These are phyloP conservation scores for Lyophyllum semitale DNA, from an alignment of 768 basidiomycete species.

Conservation along the genomic window DNA sequence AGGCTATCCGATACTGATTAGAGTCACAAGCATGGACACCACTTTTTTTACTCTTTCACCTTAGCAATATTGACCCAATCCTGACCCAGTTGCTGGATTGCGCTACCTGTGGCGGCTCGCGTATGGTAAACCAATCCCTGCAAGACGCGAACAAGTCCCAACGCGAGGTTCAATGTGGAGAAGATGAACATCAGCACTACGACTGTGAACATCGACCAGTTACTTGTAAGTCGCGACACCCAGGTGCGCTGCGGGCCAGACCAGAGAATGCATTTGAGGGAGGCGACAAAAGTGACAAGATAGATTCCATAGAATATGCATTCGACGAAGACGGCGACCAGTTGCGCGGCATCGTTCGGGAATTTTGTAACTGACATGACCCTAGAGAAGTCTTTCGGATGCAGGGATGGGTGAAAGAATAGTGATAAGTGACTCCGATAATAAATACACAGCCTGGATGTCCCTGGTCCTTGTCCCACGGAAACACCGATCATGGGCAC, in stretches of 20 bases:
- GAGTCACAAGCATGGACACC: not conserved
- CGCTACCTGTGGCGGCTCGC: conserved; percentile 26
- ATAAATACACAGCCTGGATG: too few species aligned
- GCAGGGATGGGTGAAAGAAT: too few species aligned
- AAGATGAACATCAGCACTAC: conserved; percentile 41
- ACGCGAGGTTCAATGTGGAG: conserved; percentile 41
- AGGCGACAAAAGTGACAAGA: conserved; percentile 36
- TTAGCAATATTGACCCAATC: conserved; percentile 47
- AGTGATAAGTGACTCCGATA: too few species aligned
- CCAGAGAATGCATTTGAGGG: conserved; percentile 31
- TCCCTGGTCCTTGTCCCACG: too few species aligned
- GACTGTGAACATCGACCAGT: conserved; percentile 37
- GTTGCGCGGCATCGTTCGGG: conserved; percentile 37
- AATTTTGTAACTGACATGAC: conserved; percentile 25
- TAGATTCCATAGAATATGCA: conserved; percentile 41
- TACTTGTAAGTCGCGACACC: conserved; percentile 24
- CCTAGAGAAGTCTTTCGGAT: too few species aligned
- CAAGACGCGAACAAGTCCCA: conserved; percentile 42
- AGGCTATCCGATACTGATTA: not conserved
- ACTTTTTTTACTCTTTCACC: conserved; percentile 20
- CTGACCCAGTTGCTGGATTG: conserved; percentile 33
- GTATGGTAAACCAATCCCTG: conserved; percentile 36
- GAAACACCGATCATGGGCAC: too few species aligned
- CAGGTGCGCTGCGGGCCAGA: conserved; percentile 27
- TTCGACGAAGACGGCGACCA: conserved; percentile 43